Conservation (phyloP, 495 filamentous ascomycete genomes). For the Aspergillus panamensis region DNA sequence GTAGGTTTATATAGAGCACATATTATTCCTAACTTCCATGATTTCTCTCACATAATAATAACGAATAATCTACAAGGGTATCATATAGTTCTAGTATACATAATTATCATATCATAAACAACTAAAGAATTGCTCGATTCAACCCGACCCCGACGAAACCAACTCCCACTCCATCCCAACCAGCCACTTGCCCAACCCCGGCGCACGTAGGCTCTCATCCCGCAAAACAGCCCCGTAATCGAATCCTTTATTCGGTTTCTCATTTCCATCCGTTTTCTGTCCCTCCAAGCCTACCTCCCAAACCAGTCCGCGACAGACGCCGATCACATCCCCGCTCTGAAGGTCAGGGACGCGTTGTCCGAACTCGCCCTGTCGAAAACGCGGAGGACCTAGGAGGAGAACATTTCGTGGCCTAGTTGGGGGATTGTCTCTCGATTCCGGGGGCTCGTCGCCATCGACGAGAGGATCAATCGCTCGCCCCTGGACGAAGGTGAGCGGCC, state of each 20-base stretch:
- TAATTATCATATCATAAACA: constrained; percentile 2
- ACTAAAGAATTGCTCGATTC: background rate
- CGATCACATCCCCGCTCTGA: constrained; percentile 27
- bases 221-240: constrained; percentile 1
- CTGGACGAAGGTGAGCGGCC: constrained; percentile 31
- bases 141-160: constrained; percentile 10
- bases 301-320: constrained; percentile 32
- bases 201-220: background rate
- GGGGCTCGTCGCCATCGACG: background rate
- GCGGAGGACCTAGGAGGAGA: constrained; percentile 32
- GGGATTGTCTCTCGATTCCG: background rate
- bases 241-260: background rate
- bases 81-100: constrained; percentile 1
- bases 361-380: constrained; percentile 14
- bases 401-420: constrained; percentile 19
- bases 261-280: background rate
- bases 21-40: background rate
- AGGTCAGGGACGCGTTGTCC: constrained; percentile 9
- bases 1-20: background rate
- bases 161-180: constrained; percentile 45
- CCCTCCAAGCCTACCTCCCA: constrained; percentile 33
- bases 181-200: constrained; percentile 28
- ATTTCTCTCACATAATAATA: background rate
- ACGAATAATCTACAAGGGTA: constrained; percentile 6
- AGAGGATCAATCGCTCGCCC: constrained; percentile 12